Percentiles rank a stretch among this genome's conserved stretches.
These are phyloP conservation scores for Pestalotiopsis sp. DNA, from an alignment of 2,329 filamentous ascomycete species.

Conservation along the genomic window DNA sequence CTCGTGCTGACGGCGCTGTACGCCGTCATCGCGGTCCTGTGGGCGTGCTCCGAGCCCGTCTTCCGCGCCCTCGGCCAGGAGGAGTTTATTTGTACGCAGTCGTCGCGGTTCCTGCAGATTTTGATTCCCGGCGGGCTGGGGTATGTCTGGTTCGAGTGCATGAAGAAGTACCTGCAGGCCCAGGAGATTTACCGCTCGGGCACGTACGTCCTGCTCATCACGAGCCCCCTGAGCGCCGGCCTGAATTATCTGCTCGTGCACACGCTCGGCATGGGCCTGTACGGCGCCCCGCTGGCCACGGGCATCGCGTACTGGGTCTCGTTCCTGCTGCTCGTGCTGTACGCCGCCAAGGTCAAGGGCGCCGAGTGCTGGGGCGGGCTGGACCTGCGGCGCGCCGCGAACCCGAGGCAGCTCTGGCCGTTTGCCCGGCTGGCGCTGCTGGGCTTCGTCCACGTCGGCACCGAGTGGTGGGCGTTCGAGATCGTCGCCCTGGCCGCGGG, in stretches of 20 bases:
- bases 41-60: constrained; percentile 74
- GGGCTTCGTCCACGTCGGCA: constrained; percentile 82
- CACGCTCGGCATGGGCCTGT: constrained; percentile 68
- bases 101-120: constrained; percentile 71
- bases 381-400: constrained; percentile 55
- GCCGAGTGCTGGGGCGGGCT: constrained; percentile 80
- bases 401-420: constrained; percentile 64
- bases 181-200: constrained; percentile 81
- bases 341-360: constrained; percentile 71
- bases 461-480: constrained; percentile 95
- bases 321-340: constrained; percentile 74
- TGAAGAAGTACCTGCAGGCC: constrained; percentile 88
- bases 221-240: constrained; percentile 77
- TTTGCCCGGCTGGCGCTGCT: constrained; percentile 77
- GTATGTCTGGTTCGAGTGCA: constrained; percentile 84
- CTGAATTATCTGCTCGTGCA: constrained; percentile 84
- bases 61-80: constrained; percentile 79
- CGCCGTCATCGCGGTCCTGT: constrained; percentile 70
- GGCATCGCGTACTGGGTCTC: constrained; percentile 86
- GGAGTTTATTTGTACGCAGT: constrained; percentile 73
- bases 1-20: constrained; percentile 75
- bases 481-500: constrained; percentile 85
- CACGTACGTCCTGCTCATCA: constrained; percentile 81
- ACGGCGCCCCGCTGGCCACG: constrained; percentile 81
- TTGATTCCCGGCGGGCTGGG: constrained; percentile 81